Percentiles rank a stretch among this genome's conserved stretches.
Conservation (phyloP, 768 basidiomycete genomes). For the Panus rudis region DNA sequence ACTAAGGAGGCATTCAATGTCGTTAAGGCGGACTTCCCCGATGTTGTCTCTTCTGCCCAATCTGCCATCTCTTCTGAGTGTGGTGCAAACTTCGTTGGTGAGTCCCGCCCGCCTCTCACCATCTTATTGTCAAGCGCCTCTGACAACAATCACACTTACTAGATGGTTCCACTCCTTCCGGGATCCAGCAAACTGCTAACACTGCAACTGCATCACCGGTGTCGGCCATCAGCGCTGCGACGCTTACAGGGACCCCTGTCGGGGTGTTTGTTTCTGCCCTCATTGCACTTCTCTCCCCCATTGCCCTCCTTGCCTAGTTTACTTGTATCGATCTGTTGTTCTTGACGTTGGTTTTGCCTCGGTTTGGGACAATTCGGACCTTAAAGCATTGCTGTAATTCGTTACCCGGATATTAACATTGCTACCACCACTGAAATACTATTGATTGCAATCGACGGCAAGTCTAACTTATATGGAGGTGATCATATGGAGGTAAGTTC, state of each 20-base stretch:
- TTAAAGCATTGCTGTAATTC: no score
- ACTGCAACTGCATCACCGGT: conserved; percentile 6
- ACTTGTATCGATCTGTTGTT: no score
- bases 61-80: conserved; percentile 17
- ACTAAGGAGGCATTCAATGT: conserved; percentile 25
- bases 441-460: no score
- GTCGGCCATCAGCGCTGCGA: conserved; percentile 6
- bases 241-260: conserved; percentile 7
- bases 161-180: conserved; percentile 23
- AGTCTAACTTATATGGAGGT: no score
- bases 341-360: no score
- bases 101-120: conserved; percentile 3
- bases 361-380: no score
- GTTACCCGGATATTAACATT: no score
- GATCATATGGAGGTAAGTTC: no score
- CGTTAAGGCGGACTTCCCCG: conserved; percentile 16
- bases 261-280: conserved; percentile 7
- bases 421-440: no score
- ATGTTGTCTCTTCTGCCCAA: conserved; percentile 6
- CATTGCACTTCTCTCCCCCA: conserved; percentile 3
- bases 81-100: conserved; percentile 25
- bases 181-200: conserved; percentile 21
- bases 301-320: neutral
- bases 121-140: neutral
- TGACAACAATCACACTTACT: neutral